Conservation (phyloP, 2,329 filamentous ascomycete genomes). For the Aspergillus carbonarius region DNA sequence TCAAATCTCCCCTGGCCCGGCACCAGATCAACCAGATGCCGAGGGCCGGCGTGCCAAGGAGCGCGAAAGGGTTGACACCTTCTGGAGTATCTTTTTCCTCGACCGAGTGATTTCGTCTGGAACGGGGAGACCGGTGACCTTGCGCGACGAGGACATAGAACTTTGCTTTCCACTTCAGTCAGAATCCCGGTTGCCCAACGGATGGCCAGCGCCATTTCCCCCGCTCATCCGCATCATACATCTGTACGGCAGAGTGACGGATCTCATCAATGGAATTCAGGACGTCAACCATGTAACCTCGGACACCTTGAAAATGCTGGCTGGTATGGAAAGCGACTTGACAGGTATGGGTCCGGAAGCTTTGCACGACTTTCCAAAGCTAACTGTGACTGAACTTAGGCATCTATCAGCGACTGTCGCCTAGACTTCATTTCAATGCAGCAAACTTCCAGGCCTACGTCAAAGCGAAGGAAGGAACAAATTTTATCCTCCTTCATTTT, state of each 20-base stretch:
- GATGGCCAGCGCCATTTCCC: conserved; percentile 76
- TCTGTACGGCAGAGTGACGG: conserved; percentile 79
- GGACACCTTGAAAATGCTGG: conserved; percentile 69
- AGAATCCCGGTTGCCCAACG: conserved; percentile 54
- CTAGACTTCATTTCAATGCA: conserved; percentile 77
- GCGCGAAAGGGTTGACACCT: conserved; percentile 79
- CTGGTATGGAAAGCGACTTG: conserved; percentile 76
- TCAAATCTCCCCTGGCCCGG: conserved; percentile 31
- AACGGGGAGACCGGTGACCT: conserved; percentile 77
- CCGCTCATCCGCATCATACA: conserved; percentile 80
- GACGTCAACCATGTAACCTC: conserved; percentile 70
- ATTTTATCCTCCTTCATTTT: conserved; percentile 81
- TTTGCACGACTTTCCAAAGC: not conserved
- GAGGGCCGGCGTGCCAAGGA: conserved; percentile 66
- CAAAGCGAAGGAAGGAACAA: conserved; percentile 76
- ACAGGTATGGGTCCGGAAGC: conserved; percentile 53
- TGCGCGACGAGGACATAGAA: conserved; percentile 83
- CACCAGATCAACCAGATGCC: conserved; percentile 41
- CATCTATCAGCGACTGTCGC: conserved; percentile 72
- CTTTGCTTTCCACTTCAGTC: conserved; percentile 64
- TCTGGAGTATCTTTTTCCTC: conserved; percentile 87
- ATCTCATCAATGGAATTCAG: conserved; percentile 78
- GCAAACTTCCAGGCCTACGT: conserved; percentile 84
- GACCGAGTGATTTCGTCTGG: conserved; percentile 86
- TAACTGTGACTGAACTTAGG: conserved; percentile 25